Percentiles rank a stretch among this genome's conserved stretches.
Conservation (phyloP, 108 stramenopile genomes). For the Fragilariopsis cylindrus region DNA sequence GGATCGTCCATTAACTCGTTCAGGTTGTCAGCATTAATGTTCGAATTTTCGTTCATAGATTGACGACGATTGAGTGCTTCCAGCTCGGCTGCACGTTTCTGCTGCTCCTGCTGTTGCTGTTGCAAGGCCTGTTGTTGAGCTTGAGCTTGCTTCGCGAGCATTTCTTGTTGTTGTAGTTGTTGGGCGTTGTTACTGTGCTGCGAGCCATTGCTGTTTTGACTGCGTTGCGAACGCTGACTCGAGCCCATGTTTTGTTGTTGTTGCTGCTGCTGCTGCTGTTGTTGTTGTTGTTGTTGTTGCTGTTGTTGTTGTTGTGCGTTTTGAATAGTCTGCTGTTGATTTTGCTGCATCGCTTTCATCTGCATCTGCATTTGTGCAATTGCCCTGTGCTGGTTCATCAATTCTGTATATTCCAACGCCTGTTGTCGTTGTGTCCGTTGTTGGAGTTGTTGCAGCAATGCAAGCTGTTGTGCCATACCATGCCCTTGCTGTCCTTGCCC, state of each 20-base stretch:
- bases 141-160: neutral
- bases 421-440: conserved; percentile 33
- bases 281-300: conserved; percentile 51
- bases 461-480: conserved; percentile 37
- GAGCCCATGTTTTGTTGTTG: neutral
- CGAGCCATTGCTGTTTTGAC: conserved; percentile 3
- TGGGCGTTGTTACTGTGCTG: neutral
- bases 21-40: no score
- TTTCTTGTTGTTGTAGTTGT: neutral
- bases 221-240: conserved; percentile 13
- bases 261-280: conserved; percentile 43
- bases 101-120: conserved; percentile 22
- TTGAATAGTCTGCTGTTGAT: conserved; percentile 33
- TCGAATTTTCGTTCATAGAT: no score
- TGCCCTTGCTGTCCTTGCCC: conserved; percentile 6
- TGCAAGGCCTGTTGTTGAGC: conserved; percentile 17
- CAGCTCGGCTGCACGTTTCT: neutral
- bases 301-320: neutral
- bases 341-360: conserved; percentile 43
- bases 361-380: conserved; percentile 20
- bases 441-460: conserved; percentile 39
- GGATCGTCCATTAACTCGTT: no score
- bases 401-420: conserved; percentile 30
- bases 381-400: conserved; percentile 34
- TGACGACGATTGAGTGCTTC: no score